Evolutionary conservation across 257 asterid genomes (phyloP), one percentile per base, ranked within the genome.

Genomic region (Gentiana macrophylla): DNA sequence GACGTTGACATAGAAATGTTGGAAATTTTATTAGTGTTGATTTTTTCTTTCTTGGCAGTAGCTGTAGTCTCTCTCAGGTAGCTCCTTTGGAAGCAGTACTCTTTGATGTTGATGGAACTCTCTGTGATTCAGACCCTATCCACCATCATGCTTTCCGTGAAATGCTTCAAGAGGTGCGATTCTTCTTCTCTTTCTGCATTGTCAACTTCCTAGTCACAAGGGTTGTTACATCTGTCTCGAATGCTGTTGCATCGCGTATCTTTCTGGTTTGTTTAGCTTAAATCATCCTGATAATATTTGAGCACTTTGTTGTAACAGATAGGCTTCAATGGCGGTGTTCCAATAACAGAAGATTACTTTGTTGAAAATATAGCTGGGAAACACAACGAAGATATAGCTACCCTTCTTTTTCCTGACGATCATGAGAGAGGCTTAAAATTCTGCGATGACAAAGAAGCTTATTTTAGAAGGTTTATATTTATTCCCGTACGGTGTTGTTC

Each of bases 31-130:
- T 41, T 15, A 15, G 24, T 15, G 24, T 41, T 41, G 6, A 4
- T 37, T 4, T 45, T 13, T 63, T 71, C 53, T 84, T 59, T 67
- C 47, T 62, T 49, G 5, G 63, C 96, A 86, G 94, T 49, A 48
- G 64, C 34, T 44, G 74, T 66, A 60, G 95, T 53, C 82, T 91
- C 53, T 64, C 74, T 62, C 71, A 74, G 56, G 78, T 77, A 67
- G 96, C 92, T 65, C 95, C 98, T 51, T 80, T 91, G 60, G 81
- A 91, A 75, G 98, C 98, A 32, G 92, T 87, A n/a, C 69, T 91
- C 32, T 91, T 91, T 69, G 98, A 91, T 35, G 68, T 91, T 34
- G 98, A 91, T 69, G 98, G 98, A 61, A 91, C 98, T 47, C 70
- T 91, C 64, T 81, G 94, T 35, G 98, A 91, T 69, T 63, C 98